These are phyloP conservation scores for Saturnispora kantuleensis DNA, from an alignment of 805 yeast genomes.

Conservation along the genomic window DNA sequence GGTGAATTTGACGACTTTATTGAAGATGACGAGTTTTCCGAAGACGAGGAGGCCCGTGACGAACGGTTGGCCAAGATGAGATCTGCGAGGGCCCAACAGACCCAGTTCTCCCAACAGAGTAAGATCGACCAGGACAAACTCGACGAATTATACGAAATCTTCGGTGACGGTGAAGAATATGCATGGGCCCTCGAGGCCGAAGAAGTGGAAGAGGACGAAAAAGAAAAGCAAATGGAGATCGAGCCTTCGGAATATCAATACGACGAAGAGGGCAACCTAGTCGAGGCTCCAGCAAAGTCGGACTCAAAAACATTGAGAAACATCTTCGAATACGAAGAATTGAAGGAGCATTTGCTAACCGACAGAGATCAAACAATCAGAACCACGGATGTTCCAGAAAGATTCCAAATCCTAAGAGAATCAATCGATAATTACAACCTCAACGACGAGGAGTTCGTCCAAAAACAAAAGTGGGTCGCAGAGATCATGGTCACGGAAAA, in stretches of 20 bases:
- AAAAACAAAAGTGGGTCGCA: constrained; percentile 78
- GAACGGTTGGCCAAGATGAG: constrained; percentile 30
- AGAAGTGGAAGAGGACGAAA: constrained; percentile 48
- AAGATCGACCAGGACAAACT: constrained; percentile 81
- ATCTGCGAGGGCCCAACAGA: constrained; percentile 25
- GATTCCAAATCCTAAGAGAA: constrained; percentile 71
- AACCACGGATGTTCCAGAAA: constrained; percentile 81
- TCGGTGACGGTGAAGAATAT: constrained; percentile 95
- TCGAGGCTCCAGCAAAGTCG: constrained; percentile 22
- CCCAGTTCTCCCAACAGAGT: constrained; percentile 24
- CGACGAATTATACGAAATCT: constrained; percentile 87
- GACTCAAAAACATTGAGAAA: constrained; percentile 60
- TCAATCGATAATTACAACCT: constrained; percentile 61
- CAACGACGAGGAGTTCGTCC: constrained; percentile 53
- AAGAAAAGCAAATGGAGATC: constrained; percentile 34
- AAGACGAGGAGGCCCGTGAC: constrained; percentile 64
- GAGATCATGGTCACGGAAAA: constrained; percentile 53
- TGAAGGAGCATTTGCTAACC: constrained; percentile 82
- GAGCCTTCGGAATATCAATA: constrained; percentile 26
- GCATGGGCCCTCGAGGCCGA: constrained; percentile 97
- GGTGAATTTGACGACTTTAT: constrained; percentile 96
- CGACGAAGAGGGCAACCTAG: constrained; percentile 27
- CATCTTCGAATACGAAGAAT: constrained; percentile 90
- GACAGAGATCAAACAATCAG: constrained; percentile 86
- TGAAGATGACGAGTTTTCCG: constrained; percentile 93